Evolutionary conservation across 495 filamentous ascomycete genomes (phyloP).

Genomic region (Xylaria palmicola): DNA sequence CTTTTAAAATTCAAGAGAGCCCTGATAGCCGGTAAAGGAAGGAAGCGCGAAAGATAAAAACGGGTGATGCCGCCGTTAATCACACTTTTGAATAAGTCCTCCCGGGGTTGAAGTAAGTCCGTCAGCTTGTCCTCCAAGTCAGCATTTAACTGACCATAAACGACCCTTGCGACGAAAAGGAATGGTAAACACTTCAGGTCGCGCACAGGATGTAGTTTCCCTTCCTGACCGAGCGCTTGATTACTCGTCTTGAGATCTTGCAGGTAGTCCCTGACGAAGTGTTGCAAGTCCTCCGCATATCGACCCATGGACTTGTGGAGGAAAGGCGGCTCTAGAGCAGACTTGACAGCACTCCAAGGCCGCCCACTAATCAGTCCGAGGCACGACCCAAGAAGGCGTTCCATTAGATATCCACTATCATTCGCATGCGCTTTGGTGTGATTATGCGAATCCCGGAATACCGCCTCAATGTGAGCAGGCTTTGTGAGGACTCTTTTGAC

Average conservation of each 20-base stretch:
- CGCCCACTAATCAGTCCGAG: slow-evolving; percentile 35
- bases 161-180: slow-evolving; percentile 32
- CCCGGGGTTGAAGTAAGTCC: slow-evolving; percentile 22
- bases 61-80: slow-evolving; percentile 33
- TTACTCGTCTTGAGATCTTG: neutral
- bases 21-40: slow-evolving; percentile 23
- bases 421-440: slow-evolving; percentile 32
- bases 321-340: neutral
- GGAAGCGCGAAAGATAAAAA: slow-evolving; percentile 14
- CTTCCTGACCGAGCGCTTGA: neutral
- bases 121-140: slow-evolving; percentile 7
- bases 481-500: slow-evolving; percentile 18
- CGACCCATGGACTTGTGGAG: neutral
- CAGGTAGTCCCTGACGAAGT: neutral
- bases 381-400: slow-evolving; percentile 38
- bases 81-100: slow-evolving; percentile 27
- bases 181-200: slow-evolving; percentile 40
- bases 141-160: slow-evolving; percentile 32
- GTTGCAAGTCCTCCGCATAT: neutral
- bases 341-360: slow-evolving; percentile 24
- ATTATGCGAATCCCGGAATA: slow-evolving; percentile 34
- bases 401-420: slow-evolving; percentile 34
- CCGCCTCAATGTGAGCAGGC: slow-evolving; percentile 26
- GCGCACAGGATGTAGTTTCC: slow-evolving; percentile 19
- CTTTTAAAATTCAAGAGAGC: slow-evolving; percentile 20